Percentiles rank a stretch among this genome's conserved stretches.
phyloP scores from a whole-genome alignment of 139 green algal genomes.

The Chlamydomonas sp. region DNA sequence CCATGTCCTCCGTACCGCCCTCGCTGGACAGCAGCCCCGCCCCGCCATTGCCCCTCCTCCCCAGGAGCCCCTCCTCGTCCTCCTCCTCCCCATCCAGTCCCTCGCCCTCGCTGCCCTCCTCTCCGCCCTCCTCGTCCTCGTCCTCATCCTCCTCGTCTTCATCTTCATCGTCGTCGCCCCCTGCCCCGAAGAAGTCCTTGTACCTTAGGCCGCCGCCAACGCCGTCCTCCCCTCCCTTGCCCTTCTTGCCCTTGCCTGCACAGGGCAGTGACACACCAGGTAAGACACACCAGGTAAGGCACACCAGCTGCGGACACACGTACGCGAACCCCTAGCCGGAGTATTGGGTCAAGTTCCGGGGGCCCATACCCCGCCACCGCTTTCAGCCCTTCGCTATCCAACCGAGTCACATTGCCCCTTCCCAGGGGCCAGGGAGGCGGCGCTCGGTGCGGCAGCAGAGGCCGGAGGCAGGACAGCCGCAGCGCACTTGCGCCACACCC shows the following conservation, averaged over 20 bases:
- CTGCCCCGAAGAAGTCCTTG: conserved; percentile 79
- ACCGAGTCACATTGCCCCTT: too few relatives aligned
- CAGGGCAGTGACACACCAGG: not conserved
- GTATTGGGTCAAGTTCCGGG: too few relatives aligned
- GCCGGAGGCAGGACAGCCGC: too few relatives aligned
- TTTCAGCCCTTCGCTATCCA: too few relatives aligned
- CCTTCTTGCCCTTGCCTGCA: conserved; percentile 47
- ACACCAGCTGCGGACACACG: too few relatives aligned
- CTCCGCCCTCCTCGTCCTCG: conserved; percentile 29
- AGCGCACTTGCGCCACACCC: too few relatives aligned
- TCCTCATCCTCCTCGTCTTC: conserved; percentile 27
- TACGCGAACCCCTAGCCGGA: too few relatives aligned
- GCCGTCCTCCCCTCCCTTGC: conserved; percentile 28
- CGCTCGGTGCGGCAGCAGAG: too few relatives aligned
- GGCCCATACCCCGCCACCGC: too few relatives aligned
- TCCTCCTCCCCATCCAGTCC: not conserved
- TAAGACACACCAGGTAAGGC: too few relatives aligned
- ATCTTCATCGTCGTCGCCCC: not conserved
- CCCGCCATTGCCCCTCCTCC: not conserved
- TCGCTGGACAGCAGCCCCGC: conserved; percentile 5
- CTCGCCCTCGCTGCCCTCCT: conserved; percentile 13
- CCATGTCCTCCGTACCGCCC: conserved; percentile 2
- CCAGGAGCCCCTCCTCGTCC: conserved; percentile 7
- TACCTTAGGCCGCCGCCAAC: conserved; percentile 48
- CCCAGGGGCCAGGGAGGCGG: too few relatives aligned